phyloP scores from a whole-genome alignment of 1,284 basidiomycete genomes.

The Pseudozyma pruni region DNA sequence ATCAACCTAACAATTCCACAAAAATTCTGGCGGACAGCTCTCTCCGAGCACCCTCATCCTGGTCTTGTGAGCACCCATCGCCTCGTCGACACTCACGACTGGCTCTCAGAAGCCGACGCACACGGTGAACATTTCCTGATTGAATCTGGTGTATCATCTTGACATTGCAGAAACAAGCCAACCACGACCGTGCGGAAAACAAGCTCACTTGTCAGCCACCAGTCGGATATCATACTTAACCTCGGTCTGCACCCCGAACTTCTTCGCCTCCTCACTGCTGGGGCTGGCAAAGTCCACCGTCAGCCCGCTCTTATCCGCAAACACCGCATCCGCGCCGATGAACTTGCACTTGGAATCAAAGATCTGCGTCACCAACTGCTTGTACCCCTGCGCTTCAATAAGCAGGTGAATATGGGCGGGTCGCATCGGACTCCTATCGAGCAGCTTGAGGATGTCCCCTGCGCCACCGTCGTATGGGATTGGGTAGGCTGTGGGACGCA shows the following conservation, averaged over 20 bases:
- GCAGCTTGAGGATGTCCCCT: conserved; percentile 66
- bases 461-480: conserved; percentile 68
- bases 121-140: no score
- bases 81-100: not conserved
- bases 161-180: no score
- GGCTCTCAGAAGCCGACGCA: not conserved
- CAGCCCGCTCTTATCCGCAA: conserved; percentile 68
- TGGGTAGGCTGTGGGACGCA: conserved; percentile 68
- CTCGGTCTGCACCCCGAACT: conserved; percentile 37
- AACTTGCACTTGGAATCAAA: conserved; percentile 68
- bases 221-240: conserved; percentile 60
- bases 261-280: conserved; percentile 29
- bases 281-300: conserved; percentile 63
- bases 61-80: no score
- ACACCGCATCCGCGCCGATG: conserved; percentile 68
- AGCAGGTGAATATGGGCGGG: conserved; percentile 69
- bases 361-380: conserved; percentile 54
- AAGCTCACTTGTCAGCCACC: conserved; percentile 26
- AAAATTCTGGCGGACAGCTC: no score
- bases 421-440: conserved; percentile 68
- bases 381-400: conserved; percentile 33
- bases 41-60: no score
- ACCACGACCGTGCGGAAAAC: no score
- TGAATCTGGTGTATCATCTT: no score
- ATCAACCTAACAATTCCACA: not conserved